These are phyloP conservation scores for Erysimum cheiri DNA, from an alignment of 441 rosid species.

Conservation along the genomic window DNA sequence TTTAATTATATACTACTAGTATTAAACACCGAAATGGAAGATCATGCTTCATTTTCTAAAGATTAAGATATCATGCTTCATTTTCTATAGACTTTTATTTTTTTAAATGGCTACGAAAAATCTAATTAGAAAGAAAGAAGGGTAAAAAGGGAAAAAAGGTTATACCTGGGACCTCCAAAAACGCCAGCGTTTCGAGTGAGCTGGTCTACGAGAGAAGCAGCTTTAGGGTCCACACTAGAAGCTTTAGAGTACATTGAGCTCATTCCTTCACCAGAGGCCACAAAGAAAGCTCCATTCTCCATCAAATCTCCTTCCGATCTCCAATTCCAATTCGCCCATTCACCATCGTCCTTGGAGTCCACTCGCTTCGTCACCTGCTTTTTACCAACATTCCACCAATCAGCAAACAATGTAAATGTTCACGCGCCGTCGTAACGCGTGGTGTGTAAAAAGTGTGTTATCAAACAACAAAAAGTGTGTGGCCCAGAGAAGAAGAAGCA, in stretches of 20 bases:
- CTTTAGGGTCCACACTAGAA: constrained; percentile 79
- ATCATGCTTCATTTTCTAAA: constrained; percentile 17
- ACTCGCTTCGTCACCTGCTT: constrained; percentile 94
- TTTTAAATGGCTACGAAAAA: not conserved
- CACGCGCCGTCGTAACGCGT: constrained; percentile 37
- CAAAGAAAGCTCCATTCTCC: constrained; percentile 94
- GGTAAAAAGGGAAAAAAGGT: constrained; percentile 2
- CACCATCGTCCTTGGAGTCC: constrained; percentile 76
- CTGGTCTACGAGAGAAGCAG: constrained; percentile 59
- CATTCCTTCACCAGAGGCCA: constrained; percentile 76
- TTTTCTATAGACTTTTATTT: not conserved
- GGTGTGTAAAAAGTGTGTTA: not conserved
- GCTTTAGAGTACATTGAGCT: constrained; percentile 74
- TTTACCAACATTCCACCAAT: not conserved
- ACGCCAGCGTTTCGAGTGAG: constrained; percentile 83
- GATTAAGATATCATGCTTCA: constrained; percentile 12
- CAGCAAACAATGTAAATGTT: not conserved
- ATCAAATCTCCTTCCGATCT: constrained; percentile 85
- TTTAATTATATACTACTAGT: constrained; percentile 14
- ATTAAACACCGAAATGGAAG: constrained; percentile 9
- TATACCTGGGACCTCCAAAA: constrained; percentile 78
- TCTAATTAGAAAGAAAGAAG: constrained; percentile 3
- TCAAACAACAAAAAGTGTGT: constrained; percentile 4
- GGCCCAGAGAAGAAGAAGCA: constrained; percentile 35
- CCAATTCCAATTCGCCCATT: constrained; percentile 95